Evolutionary conservation across 805 yeast species (phyloP), one percentile per base, ranked within the genome.

Genomic region (Sugiyamaella floridensis): DNA sequence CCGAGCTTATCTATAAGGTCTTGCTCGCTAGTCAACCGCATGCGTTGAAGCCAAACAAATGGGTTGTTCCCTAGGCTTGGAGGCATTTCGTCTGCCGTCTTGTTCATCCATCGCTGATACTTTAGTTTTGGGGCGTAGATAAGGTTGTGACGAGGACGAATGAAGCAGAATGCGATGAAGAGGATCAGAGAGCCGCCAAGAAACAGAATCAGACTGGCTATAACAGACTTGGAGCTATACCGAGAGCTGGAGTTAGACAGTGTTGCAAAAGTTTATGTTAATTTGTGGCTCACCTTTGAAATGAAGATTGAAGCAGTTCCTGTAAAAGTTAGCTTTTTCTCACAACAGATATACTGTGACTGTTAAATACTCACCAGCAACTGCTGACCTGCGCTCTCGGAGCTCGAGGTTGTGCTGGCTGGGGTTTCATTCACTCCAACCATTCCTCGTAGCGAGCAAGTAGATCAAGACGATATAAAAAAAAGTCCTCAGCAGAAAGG

Each of bases 141-240:
- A 15, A 62, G 59, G 26, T 60, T 57, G 52, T 64, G 58, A 2
- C 62, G 58, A 8, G 68, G 69, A 50, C 73, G 58, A 12, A 67
- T 54, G 14, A 66, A 15, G 47, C 68, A 55, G 43, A 71, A 67
- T 7, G 54, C 40, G 1, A 60, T 42, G 32, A 63, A 57, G 2
- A 67, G 56, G 5, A 60, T 45, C 2, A 60, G 16, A 1, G 70
- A 58, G 10, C 70, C 69, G 28, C 71, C 73, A 15, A 68, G 45
- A 7, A 70, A 63, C n/a, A 65, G 55, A 4, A 59, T 58, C n/a
- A 69, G 48, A 22, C 71, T 67, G 9, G 72, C 69, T 51, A 68
- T 55, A 2, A 69, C 70, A 5, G 74, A 70, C 37, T 60, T 55
- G 10, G 69, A 61, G 9, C 64, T 59, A 56, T 66, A 62, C 12